Percentiles rank a stretch among this genome's conserved stretches.
These are phyloP conservation scores for Peniophora sp. DNA, from an alignment of 1,284 basidiomycete species.

Conservation along the genomic window DNA sequence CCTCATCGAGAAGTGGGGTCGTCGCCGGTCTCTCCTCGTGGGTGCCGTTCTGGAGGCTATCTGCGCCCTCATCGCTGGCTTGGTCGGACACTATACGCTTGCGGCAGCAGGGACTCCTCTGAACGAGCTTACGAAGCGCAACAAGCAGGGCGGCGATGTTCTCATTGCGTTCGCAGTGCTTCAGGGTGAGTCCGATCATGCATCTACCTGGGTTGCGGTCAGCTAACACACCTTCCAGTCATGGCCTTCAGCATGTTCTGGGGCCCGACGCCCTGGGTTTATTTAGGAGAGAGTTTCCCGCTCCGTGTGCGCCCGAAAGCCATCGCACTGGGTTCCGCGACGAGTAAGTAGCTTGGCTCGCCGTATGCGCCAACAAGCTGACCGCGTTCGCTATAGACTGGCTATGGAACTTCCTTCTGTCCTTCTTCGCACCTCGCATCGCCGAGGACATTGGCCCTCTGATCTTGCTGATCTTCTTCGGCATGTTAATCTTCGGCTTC, in stretches of 20 bases:
- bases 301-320: slow-evolving; percentile 71
- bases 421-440: slow-evolving; percentile 64
- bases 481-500: slow-evolving; percentile 65
- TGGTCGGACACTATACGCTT: slow-evolving; percentile 64
- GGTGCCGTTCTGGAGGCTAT: slow-evolving; percentile 56
- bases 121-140: slow-evolving; percentile 40
- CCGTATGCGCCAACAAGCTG: neutral
- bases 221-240: slow-evolving; percentile 24
- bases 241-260: slow-evolving; percentile 66
- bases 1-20: slow-evolving; percentile 61
- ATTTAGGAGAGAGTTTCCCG: slow-evolving; percentile 59
- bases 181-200: slow-evolving; percentile 24
- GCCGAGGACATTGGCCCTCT: slow-evolving; percentile 64
- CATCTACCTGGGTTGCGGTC: no score
- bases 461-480: slow-evolving; percentile 71
- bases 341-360: slow-evolving; percentile 25
- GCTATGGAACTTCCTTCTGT: slow-evolving; percentile 72
- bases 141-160: slow-evolving; percentile 53
- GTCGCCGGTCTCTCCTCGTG: slow-evolving; percentile 57
- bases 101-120: slow-evolving; percentile 43
- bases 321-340: slow-evolving; percentile 63
- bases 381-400: slow-evolving; percentile 27
- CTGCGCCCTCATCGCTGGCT: slow-evolving; percentile 60
- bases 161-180: slow-evolving; percentile 72
- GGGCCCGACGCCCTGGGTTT: slow-evolving; percentile 65